Evolutionary conservation across 2,329 filamentous ascomycete genomes (phyloP).

Genomic region (Scytalidium sp.): DNA sequence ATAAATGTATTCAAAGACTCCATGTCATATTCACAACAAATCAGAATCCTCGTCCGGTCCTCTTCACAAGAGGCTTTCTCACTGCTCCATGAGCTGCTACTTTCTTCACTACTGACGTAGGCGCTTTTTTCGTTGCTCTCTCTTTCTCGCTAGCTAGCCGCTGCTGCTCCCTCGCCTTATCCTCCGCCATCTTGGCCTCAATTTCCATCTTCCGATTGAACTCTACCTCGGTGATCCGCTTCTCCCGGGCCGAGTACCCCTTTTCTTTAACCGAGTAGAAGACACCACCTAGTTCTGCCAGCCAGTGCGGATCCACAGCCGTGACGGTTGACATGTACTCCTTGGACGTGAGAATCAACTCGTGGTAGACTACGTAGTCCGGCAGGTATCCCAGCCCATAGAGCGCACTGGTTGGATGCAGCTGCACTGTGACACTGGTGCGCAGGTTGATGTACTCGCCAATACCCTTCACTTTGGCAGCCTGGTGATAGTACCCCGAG

Average conservation of each 20-base stretch:
- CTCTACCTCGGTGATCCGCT: conserved; percentile 83
- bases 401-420: conserved; percentile 90
- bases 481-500: conserved; percentile 96
- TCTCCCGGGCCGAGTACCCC: conserved; percentile 84
- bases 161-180: conserved; percentile 67
- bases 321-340: conserved; percentile 99
- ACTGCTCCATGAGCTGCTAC: conserved; percentile 60
- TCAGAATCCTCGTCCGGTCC: conserved; percentile 47
- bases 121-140: conserved; percentile 40
- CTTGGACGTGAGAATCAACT: conserved; percentile 92
- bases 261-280: conserved; percentile 99
- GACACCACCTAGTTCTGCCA: conserved; percentile 92
- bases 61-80: conserved; percentile 56
- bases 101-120: conserved; percentile 45
- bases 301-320: conserved; percentile 93
- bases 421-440: conserved; percentile 88
- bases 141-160: conserved; percentile 49
- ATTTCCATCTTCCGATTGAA: conserved; percentile 94
- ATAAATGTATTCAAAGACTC: too few relatives aligned
- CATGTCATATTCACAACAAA: too few relatives aligned
- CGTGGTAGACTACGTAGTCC: conserved; percentile 97
- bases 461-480: conserved; percentile 91
- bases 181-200: conserved; percentile 85
- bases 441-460: conserved; percentile 97
- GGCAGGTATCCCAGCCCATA: conserved; percentile 92